These are phyloP conservation scores for Umbelopsis isabellina DNA, from an alignment of 192 early-diverging fungal species.

Conservation along the genomic window DNA sequence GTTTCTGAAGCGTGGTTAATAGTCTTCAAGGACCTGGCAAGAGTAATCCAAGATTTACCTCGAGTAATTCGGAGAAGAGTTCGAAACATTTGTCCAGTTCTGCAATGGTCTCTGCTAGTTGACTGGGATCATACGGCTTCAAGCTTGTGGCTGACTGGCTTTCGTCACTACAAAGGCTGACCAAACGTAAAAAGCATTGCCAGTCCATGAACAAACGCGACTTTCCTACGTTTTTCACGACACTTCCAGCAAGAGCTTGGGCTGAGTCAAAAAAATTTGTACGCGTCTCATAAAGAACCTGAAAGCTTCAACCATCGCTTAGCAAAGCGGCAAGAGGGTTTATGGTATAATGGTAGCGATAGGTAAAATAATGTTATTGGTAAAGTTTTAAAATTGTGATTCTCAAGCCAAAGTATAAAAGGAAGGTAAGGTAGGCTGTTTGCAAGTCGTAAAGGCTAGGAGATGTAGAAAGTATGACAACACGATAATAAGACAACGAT, in stretches of 20 bases:
- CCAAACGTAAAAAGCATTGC: conserved; percentile 8
- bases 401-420: background rate
- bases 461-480: background rate
- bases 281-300: too few relatives aligned
- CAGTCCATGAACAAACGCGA: conserved; percentile 13
- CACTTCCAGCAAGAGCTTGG: background rate
- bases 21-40: too few relatives aligned
- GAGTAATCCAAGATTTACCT: background rate
- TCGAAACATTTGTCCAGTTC: background rate
- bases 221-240: background rate
- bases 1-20: background rate
- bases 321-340: too few relatives aligned
- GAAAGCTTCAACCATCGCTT: too few relatives aligned
- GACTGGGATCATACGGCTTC: background rate
- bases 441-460: background rate
- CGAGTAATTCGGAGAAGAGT: background rate
- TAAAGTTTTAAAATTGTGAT: background rate
- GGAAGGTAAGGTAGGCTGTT: conserved; percentile 7
- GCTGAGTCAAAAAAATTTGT: background rate
- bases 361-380: conserved; percentile 9
- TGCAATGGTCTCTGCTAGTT: background rate
- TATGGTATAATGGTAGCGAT: background rate
- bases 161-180: conserved; percentile 8
- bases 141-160: background rate
- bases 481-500: background rate